Evolutionary conservation across 2,329 filamentous ascomycete species (phyloP), one percentile per base, ranked within the genome.

Genomic region (Aspergillus niger): DNA sequence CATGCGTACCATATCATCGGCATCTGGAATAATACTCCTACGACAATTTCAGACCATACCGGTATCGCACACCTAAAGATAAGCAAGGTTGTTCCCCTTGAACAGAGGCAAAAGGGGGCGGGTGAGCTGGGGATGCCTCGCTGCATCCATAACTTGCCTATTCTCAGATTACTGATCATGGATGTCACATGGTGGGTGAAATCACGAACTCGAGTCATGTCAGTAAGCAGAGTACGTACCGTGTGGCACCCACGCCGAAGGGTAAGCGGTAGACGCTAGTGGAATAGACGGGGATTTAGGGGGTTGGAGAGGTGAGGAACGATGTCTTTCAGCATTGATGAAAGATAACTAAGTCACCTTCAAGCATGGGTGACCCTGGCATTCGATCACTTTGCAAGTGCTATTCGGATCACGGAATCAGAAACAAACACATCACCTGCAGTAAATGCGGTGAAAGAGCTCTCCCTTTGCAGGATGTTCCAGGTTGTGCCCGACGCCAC

Each of bases 341-440:
- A 17, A 8, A 24, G 11, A 26, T 15, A n/a, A 20, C 20, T 20
- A 20, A 15, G 15, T 22, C 8, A 44, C 8, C 41, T 22, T 22
- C 41, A 22, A 22, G 41, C 41, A 44, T 44, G 17, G 41, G 17
- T 22, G 41, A 22, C 5, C 17, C 41, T 17, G 41, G 22, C 8
- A 30, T 10, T 44, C 20, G 15, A 17, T 10, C 3, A 15, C 47
- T 28, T 32, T 32, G 15, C 47, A 50, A 50, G 10, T 30, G 15
- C 26, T 5, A 50, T 50, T 7, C 47, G n/a, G 8, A 28, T 30
- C 28, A 28, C 47, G 28, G 17, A 32, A 20, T 17, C 47, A 15
- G 44, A 50, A 50, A 50, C 47, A n/a, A 28, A 50, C 47, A 28
- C 47, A 28, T 50, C 47, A 50, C 30, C 47, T 50, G 47, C n/a